Base-by-base conservation (phyloP, 2,329 filamentous ascomycete genomes). In the Sporothrix phasma region DNA sequence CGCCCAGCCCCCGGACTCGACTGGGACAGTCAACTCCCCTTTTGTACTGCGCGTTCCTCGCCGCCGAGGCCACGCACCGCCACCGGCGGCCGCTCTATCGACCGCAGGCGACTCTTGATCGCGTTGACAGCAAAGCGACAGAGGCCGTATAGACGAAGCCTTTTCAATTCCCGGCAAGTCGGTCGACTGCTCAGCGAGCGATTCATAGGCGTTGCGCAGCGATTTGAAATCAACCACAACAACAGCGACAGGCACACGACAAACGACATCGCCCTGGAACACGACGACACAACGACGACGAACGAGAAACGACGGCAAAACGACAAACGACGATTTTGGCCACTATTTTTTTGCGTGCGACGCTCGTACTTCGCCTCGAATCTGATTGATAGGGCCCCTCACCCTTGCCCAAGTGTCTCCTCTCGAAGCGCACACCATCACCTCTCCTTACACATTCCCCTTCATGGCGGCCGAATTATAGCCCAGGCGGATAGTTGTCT, bases 1-100 rank as follows among this genome's bases (percentile, higher is more conserved):
- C 63, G 63, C 63, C 63, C 63, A 65, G 63, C 49, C 63, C 51
- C 53, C 59, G 39, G 41, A 45, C 56, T 45, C 56, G 31, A 59
- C 56, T 59, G 39, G n/a, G 39, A 59, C 39, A 61, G 43, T 22
- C 39, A 37, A n/a, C 59, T 22, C 49, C 41, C 53, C 43, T 31
- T 64, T 29, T 54, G 24, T 8, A 26, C 46, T 39, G n/a, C 51
- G 49, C 49, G 58, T 29, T 19, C 34, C 41, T 43, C 49, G 45
- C 39, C 43, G 54, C 58, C 63, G 59, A 51, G n/a, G 46, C 46
- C 59, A 53, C 60, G 43, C 47, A 64, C 19, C 49, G 5, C 29
- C 22, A 39, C 24, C 31, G 15, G 39, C 61, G 31, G 45, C 49
- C 34, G 60, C 45, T 43, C 11, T 24, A 58, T 37, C 61, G 43